Conservation (phyloP, 2,329 filamentous ascomycete genomes). For the Aspergillus oerlinghausenensis region DNA sequence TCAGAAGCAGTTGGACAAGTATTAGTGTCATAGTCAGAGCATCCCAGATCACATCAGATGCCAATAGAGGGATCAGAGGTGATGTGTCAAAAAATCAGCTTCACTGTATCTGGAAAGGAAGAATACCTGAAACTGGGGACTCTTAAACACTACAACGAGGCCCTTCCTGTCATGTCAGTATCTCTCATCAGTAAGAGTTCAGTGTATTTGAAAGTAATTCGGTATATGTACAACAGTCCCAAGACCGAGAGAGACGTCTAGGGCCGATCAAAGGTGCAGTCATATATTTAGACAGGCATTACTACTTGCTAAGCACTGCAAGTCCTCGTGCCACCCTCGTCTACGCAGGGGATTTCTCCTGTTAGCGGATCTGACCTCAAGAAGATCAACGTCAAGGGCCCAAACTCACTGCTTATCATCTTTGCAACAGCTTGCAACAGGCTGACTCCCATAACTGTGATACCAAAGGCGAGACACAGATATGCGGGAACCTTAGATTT, state of each 20-base stretch:
- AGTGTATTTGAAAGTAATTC: neutral
- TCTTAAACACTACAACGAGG: neutral
- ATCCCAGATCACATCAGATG: neutral
- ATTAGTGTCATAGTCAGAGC: neutral
- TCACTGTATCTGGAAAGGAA: neutral
- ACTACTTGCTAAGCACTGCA: conserved; percentile 21
- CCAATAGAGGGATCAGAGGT: neutral
- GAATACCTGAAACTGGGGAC: neutral
- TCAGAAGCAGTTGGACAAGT: neutral
- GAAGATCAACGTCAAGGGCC: neutral
- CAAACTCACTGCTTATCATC: conserved; percentile 48
- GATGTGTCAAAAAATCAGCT: neutral
- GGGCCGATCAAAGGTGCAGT: neutral
- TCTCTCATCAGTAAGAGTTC: neutral
- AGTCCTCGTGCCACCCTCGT: conserved; percentile 30
- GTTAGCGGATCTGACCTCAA: conserved; percentile 9
- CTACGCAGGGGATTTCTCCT: conserved; percentile 12
- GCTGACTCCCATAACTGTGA: conserved; percentile 74
- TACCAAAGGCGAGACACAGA: conserved; percentile 72
- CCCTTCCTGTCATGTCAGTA: neutral
- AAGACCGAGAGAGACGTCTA: neutral
- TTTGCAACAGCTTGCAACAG: conserved; percentile 68
- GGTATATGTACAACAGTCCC: conserved; percentile 7
- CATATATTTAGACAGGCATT: neutral
- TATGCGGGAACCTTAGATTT: conserved; percentile 67